Base-by-base conservation (phyloP, 371 early-diverging fungal genomes). In the Umbelopsis sp. region DNA sequence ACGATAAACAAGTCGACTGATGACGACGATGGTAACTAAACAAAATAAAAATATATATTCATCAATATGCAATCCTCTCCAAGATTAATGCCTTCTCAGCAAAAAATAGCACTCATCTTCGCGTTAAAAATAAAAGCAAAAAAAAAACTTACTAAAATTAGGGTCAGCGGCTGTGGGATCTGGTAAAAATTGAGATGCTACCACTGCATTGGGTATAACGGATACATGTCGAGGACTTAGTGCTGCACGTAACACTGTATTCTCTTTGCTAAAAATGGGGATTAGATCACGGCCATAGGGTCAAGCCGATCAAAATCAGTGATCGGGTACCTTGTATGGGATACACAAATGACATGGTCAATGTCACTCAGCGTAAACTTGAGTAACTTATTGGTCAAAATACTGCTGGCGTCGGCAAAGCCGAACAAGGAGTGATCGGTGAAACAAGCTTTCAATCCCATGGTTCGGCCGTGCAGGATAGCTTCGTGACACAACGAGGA, bases 391-490 rank as follows among this genome's bases (percentile, higher is more conserved):
- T 99, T 97, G 50, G 95, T 96, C 45, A 98, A 74, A 64, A 99
- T 97, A 63, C 94, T 92, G 68, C 94, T 91, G 3, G 96, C 90
- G 71, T 98, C 96, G 12, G 95, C 96, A 76, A 97, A 97, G 45
- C 99, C 99, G 83, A 99, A 95, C 46, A 99, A 81, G 16, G 99
- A 99, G 77, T 99, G 99, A 74, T 99, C 99, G 0, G 99, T 99
- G 75, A 99, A 97, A 41, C 94, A 94, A 0, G 97, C 92, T 51
- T 92, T 92, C 20, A 99, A 81, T 0, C 98, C 97, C 94, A 99
- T 94, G 2, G 98, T 95, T 68, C 94, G 89, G 11, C 97, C 98
- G 78, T 99, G 99, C 62, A 99, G 79, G 63, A 99, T 93, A 11
- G 95, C 95, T 81, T 99, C 99, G 68, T 96, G 94, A 71, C 96